Evolutionary conservation across 78 protist genomes (phyloP).

Genomic region (Bigelowiella natans): DNA sequence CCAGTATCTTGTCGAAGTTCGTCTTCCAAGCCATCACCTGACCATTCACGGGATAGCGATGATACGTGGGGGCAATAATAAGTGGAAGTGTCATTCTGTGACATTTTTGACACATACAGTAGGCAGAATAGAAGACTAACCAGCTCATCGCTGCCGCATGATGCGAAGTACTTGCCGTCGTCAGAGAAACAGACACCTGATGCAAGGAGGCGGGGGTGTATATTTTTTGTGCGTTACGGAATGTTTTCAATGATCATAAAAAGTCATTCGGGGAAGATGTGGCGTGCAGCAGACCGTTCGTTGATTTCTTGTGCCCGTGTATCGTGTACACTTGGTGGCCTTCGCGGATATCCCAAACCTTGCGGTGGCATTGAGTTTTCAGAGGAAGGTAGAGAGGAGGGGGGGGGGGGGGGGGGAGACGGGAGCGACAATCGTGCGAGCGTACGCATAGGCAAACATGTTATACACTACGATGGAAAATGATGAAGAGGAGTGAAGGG

Average conservation of each 20-base stretch:
- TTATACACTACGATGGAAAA: no score
- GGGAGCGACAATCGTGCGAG: no score
- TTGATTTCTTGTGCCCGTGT: conserved; percentile 57
- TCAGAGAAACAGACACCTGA: conserved; percentile 27
- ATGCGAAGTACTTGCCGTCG: conserved; percentile 58
- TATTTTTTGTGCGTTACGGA: no score
- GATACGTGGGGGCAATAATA: no score
- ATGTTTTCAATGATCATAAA: not conserved
- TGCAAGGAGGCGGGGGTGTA: not conserved
- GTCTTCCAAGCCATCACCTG: conserved; percentile 62
- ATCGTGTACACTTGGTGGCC: conserved; percentile 69
- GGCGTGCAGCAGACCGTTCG: not conserved
- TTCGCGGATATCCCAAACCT: conserved; percentile 63
- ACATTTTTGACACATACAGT: no score
- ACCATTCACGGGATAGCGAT: no score
- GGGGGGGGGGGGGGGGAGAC: no score
- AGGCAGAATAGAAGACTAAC: no score
- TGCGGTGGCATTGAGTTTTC: not conserved
- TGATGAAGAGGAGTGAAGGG: not conserved
- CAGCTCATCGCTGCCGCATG: conserved; percentile 47
- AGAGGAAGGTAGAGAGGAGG: no score
- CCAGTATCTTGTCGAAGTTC: conserved; percentile 45
- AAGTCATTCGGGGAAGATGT: conserved; percentile 19
- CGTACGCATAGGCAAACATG: not conserved
- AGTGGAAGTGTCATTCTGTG: no score